These are phyloP conservation scores for Diplotaxis tenuifolia DNA, from an alignment of 345 rosid species.

Conservation along the genomic window DNA sequence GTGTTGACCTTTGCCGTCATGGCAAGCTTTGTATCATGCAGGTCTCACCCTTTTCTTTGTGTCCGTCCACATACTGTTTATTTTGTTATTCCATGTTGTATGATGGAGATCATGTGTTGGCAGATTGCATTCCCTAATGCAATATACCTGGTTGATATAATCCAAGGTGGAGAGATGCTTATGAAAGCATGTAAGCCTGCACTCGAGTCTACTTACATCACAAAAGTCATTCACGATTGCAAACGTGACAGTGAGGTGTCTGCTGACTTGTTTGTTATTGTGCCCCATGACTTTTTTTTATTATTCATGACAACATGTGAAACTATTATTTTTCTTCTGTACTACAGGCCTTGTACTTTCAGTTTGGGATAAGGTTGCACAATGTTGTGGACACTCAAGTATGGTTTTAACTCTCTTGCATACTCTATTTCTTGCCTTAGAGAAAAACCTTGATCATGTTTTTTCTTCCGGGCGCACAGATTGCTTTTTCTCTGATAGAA, in stretches of 20 bases:
- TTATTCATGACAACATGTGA: constrained; percentile 1
- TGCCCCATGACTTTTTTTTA: constrained; percentile 15
- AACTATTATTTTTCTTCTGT: constrained; percentile 6
- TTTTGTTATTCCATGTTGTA: neutral
- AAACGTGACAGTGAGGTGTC: constrained; percentile 98
- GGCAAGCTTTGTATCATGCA: constrained; percentile 93
- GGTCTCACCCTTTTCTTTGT: constrained; percentile 49
- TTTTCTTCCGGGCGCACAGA: constrained; percentile 41
- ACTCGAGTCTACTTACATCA: constrained; percentile 81
- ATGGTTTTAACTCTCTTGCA: constrained; percentile 10
- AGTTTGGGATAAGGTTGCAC: constrained; percentile 82
- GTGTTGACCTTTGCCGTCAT: constrained; percentile 78
- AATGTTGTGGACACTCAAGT: constrained; percentile 95
- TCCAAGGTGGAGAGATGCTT: constrained; percentile 69
- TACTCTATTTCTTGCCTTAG: neutral
- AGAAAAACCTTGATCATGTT: neutral
- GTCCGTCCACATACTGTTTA: neutral
- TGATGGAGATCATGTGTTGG: constrained; percentile 22
- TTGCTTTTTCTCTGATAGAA: constrained; percentile 82
- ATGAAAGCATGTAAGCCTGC: constrained; percentile 93
- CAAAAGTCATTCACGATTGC: constrained; percentile 98
- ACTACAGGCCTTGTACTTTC: constrained; percentile 81
- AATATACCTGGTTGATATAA: constrained; percentile 79
- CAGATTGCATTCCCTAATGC: constrained; percentile 96
- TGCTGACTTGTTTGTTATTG: constrained; percentile 28